phyloP scores from a whole-genome alignment of 1,139 yeast species.

The Meyerozyma smithsonii region DNA sequence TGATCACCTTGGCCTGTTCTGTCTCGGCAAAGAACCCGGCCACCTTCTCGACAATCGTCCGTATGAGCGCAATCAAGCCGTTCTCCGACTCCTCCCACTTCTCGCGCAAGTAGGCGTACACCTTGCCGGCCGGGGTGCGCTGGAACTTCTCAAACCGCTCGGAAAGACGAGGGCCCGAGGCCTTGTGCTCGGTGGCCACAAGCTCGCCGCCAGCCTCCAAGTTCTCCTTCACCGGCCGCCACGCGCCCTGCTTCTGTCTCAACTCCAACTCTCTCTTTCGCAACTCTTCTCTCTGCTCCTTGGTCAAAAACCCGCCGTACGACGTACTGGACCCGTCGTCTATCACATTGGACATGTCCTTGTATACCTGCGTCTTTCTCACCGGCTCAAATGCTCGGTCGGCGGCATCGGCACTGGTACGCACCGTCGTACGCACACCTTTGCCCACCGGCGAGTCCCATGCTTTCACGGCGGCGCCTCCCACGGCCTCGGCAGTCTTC shows the following conservation, averaged over 20 bases:
- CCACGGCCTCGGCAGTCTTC: conserved; percentile 93
- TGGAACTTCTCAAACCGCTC: conserved; percentile 69
- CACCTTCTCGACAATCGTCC: conserved; percentile 76
- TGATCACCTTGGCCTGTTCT: conserved; percentile 87
- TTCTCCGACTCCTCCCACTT: conserved; percentile 95
- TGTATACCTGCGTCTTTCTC: conserved; percentile 82
- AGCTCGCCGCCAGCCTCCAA: conserved; percentile 84
- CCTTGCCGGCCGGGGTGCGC: conserved; percentile 67
- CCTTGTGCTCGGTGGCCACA: conserved; percentile 77
- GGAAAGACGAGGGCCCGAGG: conserved; percentile 64
- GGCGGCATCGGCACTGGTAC: conserved; percentile 72
- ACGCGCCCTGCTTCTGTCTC: conserved; percentile 28
- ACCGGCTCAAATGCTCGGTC: conserved; percentile 94
- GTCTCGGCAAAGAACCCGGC: conserved; percentile 94
- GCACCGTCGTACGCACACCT: conserved; percentile 78
- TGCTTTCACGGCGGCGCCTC: conserved; percentile 82
- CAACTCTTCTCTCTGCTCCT: conserved; percentile 74
- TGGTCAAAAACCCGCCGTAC: conserved; percentile 90
- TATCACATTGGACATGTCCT: conserved; percentile 82
- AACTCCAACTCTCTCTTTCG: conserved; percentile 60
- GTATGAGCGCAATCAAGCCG: conserved; percentile 75
- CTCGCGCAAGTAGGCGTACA: conserved; percentile 55
- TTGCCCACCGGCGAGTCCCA: conserved; percentile 97
- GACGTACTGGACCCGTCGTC: conserved; percentile 87
- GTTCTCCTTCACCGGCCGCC: conserved; percentile 67